Conservation (phyloP, 2,329 filamentous ascomycete species). For the Pseudomassariella vexata region DNA sequence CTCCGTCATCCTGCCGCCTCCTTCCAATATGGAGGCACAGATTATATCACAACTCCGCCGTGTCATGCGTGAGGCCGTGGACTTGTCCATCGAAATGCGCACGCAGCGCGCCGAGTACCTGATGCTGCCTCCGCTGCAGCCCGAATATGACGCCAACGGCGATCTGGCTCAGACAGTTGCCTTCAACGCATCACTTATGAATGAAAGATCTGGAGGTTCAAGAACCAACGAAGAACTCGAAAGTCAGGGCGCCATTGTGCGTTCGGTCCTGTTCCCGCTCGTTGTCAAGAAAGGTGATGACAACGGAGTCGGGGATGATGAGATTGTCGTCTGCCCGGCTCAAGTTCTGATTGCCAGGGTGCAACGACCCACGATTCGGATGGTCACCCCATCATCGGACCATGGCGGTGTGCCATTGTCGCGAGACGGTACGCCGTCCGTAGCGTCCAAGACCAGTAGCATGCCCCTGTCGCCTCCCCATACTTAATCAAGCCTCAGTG, state of each 20-base stretch:
- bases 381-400: conserved; percentile 45
- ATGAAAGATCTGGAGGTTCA: conserved; percentile 71
- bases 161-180: conserved; percentile 81
- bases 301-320: conserved; percentile 78
- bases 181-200: conserved; percentile 94
- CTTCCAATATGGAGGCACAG: conserved; percentile 71
- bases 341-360: conserved; percentile 76
- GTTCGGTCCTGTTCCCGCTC: conserved; percentile 89
- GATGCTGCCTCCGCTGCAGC: conserved; percentile 92
- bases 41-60: conserved; percentile 80
- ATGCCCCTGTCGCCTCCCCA: conserved; percentile 7
- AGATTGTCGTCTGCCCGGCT: conserved; percentile 91
- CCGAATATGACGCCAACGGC: conserved; percentile 90
- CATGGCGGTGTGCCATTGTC: conserved; percentile 38
- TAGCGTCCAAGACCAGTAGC: conserved; percentile 13
- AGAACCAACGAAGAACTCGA: conserved; percentile 77
- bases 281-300: conserved; percentile 96
- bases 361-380: conserved; percentile 27
- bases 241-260: conserved; percentile 68
- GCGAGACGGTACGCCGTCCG: conserved; percentile 19
- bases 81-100: conserved; percentile 93
- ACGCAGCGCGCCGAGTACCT: conserved; percentile 95
- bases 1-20: conserved; percentile 79
- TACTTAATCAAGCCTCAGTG: too few relatives aligned
- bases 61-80: conserved; percentile 83